Base-by-base conservation (phyloP, 441 rosid genomes). In the Isatis lusitanica region DNA sequence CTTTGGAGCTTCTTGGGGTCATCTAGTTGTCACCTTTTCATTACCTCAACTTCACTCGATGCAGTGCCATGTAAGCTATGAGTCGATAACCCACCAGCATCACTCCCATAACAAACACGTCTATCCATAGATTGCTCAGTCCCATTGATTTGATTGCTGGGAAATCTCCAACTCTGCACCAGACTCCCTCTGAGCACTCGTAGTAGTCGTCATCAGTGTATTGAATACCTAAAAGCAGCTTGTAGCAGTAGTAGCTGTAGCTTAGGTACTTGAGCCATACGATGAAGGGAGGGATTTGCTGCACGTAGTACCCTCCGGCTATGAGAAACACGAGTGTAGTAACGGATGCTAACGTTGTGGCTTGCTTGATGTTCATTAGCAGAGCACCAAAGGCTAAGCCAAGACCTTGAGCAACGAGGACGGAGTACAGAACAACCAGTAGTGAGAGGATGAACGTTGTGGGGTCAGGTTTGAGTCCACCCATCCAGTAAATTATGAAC, bases 401-500 rank as follows among this genome's bases (percentile, higher is more conserved):
- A 1, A 94, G 95, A 67, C 97, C 85, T 73, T 94, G 98, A 7
- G 98, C 89, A 63, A 94, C 98, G 2, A 94, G 91, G 62, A 94
- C 98, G 38, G 84, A 86, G 80, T 91, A 94, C 36, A 94, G 97
- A 59, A 94, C 95, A 2, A 88, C 85, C 4, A 94, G 86, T 40
- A 94, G 80, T 18, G 98, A 90, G 61, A 94, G 86, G 79, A 91
- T 86, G 74, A 94, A 94, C 9, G 96, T 86, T 15, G 74, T 60
- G 1, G 96, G 89, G 65, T 91, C 92, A 4, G 96, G 86, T 70
- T 90, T 94, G n/a, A 94, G 98, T 2, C 98, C 98, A 3, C 97
- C 96, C 98, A 94, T 94, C 98, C 98, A 94, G 79, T 94, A 94
- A 50, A 94, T 90, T 82, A 94, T 94, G 87, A 91, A 74, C 46